Evolutionary conservation across 805 yeast genomes (phyloP), one percentile per base, ranked within the genome.

Genomic region (Candida glaebosa): DNA sequence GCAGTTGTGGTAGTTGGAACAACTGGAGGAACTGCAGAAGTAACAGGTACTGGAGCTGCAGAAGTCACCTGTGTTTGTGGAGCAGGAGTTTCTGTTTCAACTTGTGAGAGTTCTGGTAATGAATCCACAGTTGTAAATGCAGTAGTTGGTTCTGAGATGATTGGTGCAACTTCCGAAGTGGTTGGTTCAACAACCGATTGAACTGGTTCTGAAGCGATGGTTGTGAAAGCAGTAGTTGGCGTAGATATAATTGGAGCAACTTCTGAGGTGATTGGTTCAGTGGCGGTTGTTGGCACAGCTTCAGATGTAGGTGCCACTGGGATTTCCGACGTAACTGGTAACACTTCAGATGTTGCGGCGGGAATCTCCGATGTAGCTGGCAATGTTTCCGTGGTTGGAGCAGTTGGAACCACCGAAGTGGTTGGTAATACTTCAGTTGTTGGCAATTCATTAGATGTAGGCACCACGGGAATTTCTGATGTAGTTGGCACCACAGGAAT

Each of bases 181-280:
- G 31, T 28, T 22, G 26, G 26, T 22, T 22, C 26, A 22, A 22
- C 26, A 22, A 22, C 10, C 6, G 26, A 22, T 22, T 22, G 26
- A 22, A 7, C 26, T 10, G 26, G 9, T 22, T 22, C 26, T 7
- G 35, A 17, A 26, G 43, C 8, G 24, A 35, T 43, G 30, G 49
- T n/a, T 4, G 43, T 14, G 18, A 42, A 17, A 31, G 42, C 31
- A 22, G 42, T 25, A 4, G 35, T 14, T 9, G 40, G 3, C 32
- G 7, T 25, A 6, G 37, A 14, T 17, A 26, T 30, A 30, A 39
- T 39, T 16, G 48, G 37, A 19, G 46, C 3, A 19, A 24, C 38
- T 20, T 19, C 42, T 3, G 45, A 24, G n/a, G 40, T 22, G 19
- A 45, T 16, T 15, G 34, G 26, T 22, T 22, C 26, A 22, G 15